Percentiles rank a stretch among this genome's conserved stretches.
Conservation (phyloP, 2,329 filamentous ascomycete species). For the Xylogone sp. region DNA sequence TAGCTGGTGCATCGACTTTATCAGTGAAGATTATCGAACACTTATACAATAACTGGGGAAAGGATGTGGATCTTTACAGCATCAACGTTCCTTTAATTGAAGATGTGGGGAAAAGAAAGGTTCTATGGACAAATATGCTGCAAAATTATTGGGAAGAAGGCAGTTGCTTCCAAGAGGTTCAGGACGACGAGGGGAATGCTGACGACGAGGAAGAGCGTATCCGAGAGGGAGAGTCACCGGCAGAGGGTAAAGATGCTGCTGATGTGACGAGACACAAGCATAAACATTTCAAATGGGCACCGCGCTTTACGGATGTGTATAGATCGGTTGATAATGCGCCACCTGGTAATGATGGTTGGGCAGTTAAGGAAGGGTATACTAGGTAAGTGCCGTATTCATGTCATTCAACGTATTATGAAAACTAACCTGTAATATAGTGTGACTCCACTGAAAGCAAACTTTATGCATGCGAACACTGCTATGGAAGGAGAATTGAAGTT, state of each 20-base stretch:
- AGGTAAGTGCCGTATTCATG: conserved; percentile 53
- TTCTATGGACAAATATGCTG: conserved; percentile 80
- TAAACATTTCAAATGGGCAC: conserved; percentile 94
- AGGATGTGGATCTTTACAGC: conserved; percentile 76
- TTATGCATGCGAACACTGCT: conserved; percentile 69
- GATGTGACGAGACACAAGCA: conserved; percentile 54
- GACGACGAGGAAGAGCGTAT: conserved; percentile 71
- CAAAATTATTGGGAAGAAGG: conserved; percentile 88
- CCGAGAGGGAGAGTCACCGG: conserved; percentile 52
- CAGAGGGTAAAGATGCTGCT: conserved; percentile 31
- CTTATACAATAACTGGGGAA: conserved; percentile 71
- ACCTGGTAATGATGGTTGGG: conserved; percentile 90
- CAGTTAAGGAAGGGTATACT: conserved; percentile 80
- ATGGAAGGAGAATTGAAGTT: conserved; percentile 72
- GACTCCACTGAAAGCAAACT: conserved; percentile 88
- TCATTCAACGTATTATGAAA: conserved; percentile 7
- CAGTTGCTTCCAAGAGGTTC: conserved; percentile 81
- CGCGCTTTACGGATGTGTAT: conserved; percentile 81
- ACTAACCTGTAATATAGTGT: conserved; percentile 52
- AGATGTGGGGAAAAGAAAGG: conserved; percentile 66
- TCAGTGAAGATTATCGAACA: conserved; percentile 76
- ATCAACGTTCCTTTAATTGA: conserved; percentile 87
- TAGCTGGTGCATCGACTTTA: conserved; percentile 71
- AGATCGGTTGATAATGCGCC: conserved; percentile 75
- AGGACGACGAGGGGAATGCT: conserved; percentile 58